Conservation (phyloP, 2,329 filamentous ascomycete species). For the Ramularia endophylla region DNA sequence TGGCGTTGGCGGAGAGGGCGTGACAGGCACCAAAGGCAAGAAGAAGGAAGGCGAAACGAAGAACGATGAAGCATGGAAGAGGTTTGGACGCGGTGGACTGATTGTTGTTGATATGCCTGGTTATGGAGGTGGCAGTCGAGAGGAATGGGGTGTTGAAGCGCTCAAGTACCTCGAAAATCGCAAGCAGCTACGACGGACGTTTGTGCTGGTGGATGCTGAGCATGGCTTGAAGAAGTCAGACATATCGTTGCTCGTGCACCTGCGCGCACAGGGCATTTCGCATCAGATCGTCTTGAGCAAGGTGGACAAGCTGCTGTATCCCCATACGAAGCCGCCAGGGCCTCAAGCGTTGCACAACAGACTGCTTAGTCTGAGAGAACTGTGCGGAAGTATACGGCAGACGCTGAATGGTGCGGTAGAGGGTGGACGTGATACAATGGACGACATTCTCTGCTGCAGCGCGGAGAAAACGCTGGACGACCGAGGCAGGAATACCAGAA, state of each 20-base stretch:
- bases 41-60: slow-evolving; percentile 35
- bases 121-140: slow-evolving; percentile 57
- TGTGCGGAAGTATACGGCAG: slow-evolving; percentile 36
- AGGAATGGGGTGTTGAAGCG: slow-evolving; percentile 61
- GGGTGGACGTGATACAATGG: slow-evolving; percentile 41
- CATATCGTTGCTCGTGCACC: slow-evolving; percentile 48
- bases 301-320: slow-evolving; percentile 51
- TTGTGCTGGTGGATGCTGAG: slow-evolving; percentile 57
- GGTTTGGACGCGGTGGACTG: slow-evolving; percentile 38
- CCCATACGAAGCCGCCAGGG: slow-evolving; percentile 22
- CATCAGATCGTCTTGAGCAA: slow-evolving; percentile 65
- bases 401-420: slow-evolving; percentile 37
- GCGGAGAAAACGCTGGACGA: slow-evolving; percentile 43
- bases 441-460: slow-evolving; percentile 57
- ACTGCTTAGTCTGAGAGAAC: slow-evolving; percentile 31
- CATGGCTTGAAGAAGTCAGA: slow-evolving; percentile 61
- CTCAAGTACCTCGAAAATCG: slow-evolving; percentile 60
- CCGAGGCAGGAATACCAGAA: slow-evolving; percentile 45
- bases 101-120: slow-evolving; percentile 67
- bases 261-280: slow-evolving; percentile 52
- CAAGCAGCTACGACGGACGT: slow-evolving; percentile 58
- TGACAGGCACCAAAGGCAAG: slow-evolving; percentile 19
- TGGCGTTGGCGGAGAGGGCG: slow-evolving; percentile 44
- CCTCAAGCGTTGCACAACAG: slow-evolving; percentile 24
- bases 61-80: slow-evolving; percentile 18